phyloP scores from a whole-genome alignment of 352 stramenopile genomes.

The Phytopythium sindhum region DNA sequence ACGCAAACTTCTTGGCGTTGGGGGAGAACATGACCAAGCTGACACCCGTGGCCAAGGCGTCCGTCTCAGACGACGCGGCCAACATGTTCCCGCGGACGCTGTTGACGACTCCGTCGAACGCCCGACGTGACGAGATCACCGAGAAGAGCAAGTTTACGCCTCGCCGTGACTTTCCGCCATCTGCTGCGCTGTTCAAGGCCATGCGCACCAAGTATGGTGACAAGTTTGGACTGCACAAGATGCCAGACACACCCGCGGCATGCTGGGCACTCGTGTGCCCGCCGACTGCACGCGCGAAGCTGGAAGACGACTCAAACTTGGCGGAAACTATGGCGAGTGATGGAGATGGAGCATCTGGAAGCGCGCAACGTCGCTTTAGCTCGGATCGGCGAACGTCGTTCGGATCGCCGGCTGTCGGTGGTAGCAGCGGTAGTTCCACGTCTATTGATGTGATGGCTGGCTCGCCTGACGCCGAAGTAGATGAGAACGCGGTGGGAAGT shows the following conservation, averaged over 20 bases:
- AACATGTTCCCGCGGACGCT: constrained; percentile 75
- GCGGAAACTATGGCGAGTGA: not conserved
- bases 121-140: constrained; percentile 67
- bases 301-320: constrained; percentile 33
- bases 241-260: constrained; percentile 70
- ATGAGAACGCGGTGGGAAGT: constrained; percentile 11
- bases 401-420: constrained; percentile 6
- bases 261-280: constrained; percentile 78
- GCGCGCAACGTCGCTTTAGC: not conserved
- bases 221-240: constrained; percentile 64
- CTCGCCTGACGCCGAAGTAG: constrained; percentile 2
- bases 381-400: constrained; percentile 3
- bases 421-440: not conserved
- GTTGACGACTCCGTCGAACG: constrained; percentile 49
- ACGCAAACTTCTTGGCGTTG: constrained; percentile 48
- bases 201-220: constrained; percentile 83
- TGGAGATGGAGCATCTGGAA: constrained; percentile 4
- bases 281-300: constrained; percentile 51
- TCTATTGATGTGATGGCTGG: not conserved
- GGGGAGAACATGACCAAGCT: constrained; percentile 69
- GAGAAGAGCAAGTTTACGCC: constrained; percentile 81
- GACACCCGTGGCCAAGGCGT: constrained; percentile 40
- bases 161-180: constrained; percentile 77
- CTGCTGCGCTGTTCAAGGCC: constrained; percentile 80
- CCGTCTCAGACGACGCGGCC: constrained; percentile 60